phyloP scores from a whole-genome alignment of 1,139 yeast species.

The Eremothecium gossypii region DNA sequence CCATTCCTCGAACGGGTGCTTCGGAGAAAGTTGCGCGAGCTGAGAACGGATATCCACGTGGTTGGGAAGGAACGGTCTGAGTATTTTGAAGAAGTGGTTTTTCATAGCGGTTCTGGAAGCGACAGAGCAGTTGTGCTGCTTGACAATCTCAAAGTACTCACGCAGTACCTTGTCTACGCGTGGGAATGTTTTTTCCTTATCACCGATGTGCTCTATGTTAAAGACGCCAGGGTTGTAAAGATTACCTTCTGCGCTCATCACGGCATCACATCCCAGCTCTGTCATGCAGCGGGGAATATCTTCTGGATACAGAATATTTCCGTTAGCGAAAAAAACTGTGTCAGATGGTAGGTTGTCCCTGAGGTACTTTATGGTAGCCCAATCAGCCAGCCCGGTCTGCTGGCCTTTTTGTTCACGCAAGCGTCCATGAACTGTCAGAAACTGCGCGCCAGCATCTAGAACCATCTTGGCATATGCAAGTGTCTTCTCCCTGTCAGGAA shows the following conservation, averaged over 20 bases:
- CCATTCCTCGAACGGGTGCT: constrained; percentile 46
- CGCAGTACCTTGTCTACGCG: constrained; percentile 75
- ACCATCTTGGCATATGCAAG: constrained; percentile 85
- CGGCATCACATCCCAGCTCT: constrained; percentile 70
- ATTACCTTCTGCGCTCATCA: constrained; percentile 97
- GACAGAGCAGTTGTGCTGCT: constrained; percentile 44
- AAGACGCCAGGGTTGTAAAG: constrained; percentile 90
- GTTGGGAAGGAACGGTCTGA: constrained; percentile 65
- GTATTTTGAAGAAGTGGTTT: constrained; percentile 80
- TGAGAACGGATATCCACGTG: constrained; percentile 71
- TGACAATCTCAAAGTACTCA: constrained; percentile 83
- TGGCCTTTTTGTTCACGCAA: constrained; percentile 98
- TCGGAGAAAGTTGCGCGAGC: constrained; percentile 46
- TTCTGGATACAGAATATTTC: constrained; percentile 77
- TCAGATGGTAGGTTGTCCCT: constrained; percentile 73
- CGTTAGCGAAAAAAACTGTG: constrained; percentile 89
- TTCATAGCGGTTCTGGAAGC: constrained; percentile 84
- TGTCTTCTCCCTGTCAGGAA: constrained; percentile 76
- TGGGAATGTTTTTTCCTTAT: constrained; percentile 64
- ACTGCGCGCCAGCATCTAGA: constrained; percentile 91
- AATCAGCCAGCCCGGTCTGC: constrained; percentile 88
- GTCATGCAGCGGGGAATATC: constrained; percentile 63
- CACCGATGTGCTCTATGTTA: constrained; percentile 26
- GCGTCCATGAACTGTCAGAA: constrained; percentile 89
- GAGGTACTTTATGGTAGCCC: constrained; percentile 68